Evolutionary conservation across 441 rosid species (phyloP), one percentile per base, ranked within the genome.

Genomic region (Isatis lusitanica): DNA sequence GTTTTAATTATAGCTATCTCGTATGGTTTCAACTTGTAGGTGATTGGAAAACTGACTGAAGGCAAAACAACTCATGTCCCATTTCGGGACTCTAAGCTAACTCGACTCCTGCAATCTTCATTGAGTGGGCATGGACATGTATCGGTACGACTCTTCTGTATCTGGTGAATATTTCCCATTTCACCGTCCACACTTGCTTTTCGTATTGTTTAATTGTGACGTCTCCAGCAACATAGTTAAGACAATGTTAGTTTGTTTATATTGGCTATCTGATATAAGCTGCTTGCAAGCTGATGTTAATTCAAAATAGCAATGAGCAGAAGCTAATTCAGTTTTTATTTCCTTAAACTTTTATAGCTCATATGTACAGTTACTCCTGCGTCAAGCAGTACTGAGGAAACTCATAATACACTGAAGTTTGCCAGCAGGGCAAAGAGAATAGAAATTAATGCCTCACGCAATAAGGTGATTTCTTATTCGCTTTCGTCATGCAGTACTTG

Each of bases 341-440:
- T 63, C 18, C 73, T 64, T 40, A 51, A 73, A 67, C 5, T 48
- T 39, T 62, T 70, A 77, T 91, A 96, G 99, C 99, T 96, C 73
- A 96, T 96, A 76, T 96, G 99, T 75, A 96, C 98, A 9, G 87
- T 96, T 68, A 96, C 99, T 75, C 99, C 99, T 67, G 98, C 99
- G 61, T 94, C 99, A 43, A 96, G 99, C 83, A 96, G 84, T 78
- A 75, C 85, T 83, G 99, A 96, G 83, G 99, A 96, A 86, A 96
- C 99, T 44, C 98, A 96, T 74, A 96, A 94, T 72, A 96, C 99
- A 17, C 69, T 94, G 83, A 96, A 96, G 86, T 96, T 96, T 76
- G 99, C 99, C 61, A 94, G 93, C 84, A 85, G 99, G 83, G 99
- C 99, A 67, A 96, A 96, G 84, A 85, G 97, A 56, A 95, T 96